Evolutionary conservation across 768 basidiomycete genomes (phyloP).

Genomic region (Lepiota brunneoincarnata): DNA sequence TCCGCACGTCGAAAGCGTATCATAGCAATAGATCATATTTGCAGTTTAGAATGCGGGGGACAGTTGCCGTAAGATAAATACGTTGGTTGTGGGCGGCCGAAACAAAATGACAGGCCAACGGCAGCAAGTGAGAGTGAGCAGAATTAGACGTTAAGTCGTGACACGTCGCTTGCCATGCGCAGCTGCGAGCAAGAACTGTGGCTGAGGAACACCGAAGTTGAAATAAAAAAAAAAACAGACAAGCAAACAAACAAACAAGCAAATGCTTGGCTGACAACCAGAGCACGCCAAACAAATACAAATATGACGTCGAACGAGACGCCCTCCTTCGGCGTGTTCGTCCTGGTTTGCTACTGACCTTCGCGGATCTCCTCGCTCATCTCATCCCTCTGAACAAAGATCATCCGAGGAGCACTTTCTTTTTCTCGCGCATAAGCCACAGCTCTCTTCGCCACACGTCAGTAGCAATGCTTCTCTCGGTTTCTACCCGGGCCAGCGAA

Average conservation of each 20-base stretch:
- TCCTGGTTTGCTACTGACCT: neutral
- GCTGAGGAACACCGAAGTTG: too few species aligned
- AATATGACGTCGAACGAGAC: conserved; percentile 12
- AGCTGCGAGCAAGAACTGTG: too few species aligned
- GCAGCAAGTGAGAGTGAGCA: neutral
- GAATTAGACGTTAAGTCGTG: too few species aligned
- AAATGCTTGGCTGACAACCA: too few species aligned
- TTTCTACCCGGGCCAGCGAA: neutral
- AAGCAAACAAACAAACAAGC: too few species aligned
- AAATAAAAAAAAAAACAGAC: too few species aligned
- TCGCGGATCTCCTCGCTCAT: neutral
- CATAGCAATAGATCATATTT: neutral
- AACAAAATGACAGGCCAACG: neutral
- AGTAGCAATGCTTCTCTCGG: neutral
- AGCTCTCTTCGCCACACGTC: neutral
- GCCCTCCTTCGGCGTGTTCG: neutral
- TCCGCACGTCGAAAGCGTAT: neutral
- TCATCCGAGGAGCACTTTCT: neutral
- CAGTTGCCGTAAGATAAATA: neutral
- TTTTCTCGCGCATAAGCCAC: too few species aligned
- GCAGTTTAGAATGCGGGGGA: too few species aligned
- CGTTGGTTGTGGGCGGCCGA: neutral
- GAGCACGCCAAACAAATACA: conserved; percentile 4
- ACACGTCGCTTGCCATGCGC: too few species aligned
- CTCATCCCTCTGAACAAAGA: neutral